Evolutionary conservation across 176 grass and related monocot species (phyloP).

Genomic region (Sorghum bicolor): Sorghum_bicolor_NCBIv3 NC_012870.2:2589001-2589500

Average conservation of each 20-base stretch:
- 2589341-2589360: constrained; percentile 39
- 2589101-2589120: constrained; percentile 25
- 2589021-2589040: background rate
- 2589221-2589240: constrained; percentile 29
- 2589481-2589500: constrained; percentile 22
- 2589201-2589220: background rate
- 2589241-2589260: constrained; percentile 13
- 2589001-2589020: background rate
- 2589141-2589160: constrained; percentile 6
- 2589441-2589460: constrained; percentile 41
- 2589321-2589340: background rate
- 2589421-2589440: constrained; percentile 32
- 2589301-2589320: background rate
- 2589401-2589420: constrained; percentile 42
- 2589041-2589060: background rate
- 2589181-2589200: background rate
- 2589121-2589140: constrained; percentile 18
- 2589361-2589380: constrained; percentile 35
- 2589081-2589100: constrained; percentile 33
- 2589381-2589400: constrained; percentile 41
- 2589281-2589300: constrained; percentile 8
- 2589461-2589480: constrained; percentile 49
- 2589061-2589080: constrained; percentile 31
- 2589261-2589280: constrained; percentile 21
- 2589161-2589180: constrained; percentile 44